Evolutionary conservation across 2,329 filamentous ascomycete genomes (phyloP).

Genomic region (Cladorrhinum sp.): DNA sequence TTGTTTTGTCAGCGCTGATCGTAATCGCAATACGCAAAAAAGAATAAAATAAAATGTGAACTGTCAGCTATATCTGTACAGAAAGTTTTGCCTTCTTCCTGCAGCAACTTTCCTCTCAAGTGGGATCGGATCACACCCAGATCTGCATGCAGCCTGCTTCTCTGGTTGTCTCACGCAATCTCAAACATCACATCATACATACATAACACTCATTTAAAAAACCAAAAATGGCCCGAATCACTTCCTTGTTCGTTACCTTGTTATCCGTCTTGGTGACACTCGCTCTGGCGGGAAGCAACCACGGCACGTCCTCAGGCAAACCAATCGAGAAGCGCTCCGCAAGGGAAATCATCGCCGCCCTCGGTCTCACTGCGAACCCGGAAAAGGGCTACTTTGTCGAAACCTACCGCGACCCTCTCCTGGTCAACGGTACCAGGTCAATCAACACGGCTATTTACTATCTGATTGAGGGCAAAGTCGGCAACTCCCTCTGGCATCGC

Average conservation of each 20-base stretch:
- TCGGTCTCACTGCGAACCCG: slow-evolving; percentile 42
- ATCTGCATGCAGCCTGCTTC: background rate
- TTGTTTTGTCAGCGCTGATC: too few species aligned
- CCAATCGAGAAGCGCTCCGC: slow-evolving; percentile 12
- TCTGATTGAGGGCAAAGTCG: slow-evolving; percentile 43
- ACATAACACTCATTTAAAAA: background rate
- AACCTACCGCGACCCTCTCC: slow-evolving; percentile 41
- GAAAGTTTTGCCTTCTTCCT: too few species aligned
- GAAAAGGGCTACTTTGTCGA: slow-evolving; percentile 51
- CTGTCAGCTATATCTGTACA: too few species aligned
- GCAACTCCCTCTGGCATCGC: slow-evolving; percentile 49
- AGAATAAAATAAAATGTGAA: too few species aligned
- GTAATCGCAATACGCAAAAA: too few species aligned
- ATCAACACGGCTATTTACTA: slow-evolving; percentile 52
- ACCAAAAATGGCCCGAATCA: slow-evolving; percentile 1
- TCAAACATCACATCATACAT: too few species aligned
- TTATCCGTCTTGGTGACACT: background rate
- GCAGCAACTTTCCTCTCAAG: too few species aligned
- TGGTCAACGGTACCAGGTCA: slow-evolving; percentile 36
- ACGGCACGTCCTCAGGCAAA: background rate
- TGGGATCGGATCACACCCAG: background rate
- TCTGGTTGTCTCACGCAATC: background rate
- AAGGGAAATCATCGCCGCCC: slow-evolving; percentile 40
- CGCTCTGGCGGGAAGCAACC: slow-evolving; percentile 1
- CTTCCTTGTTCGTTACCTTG: background rate